Base-by-base conservation (phyloP, 495 filamentous ascomycete genomes). In the Tuber aestivum region DNA sequence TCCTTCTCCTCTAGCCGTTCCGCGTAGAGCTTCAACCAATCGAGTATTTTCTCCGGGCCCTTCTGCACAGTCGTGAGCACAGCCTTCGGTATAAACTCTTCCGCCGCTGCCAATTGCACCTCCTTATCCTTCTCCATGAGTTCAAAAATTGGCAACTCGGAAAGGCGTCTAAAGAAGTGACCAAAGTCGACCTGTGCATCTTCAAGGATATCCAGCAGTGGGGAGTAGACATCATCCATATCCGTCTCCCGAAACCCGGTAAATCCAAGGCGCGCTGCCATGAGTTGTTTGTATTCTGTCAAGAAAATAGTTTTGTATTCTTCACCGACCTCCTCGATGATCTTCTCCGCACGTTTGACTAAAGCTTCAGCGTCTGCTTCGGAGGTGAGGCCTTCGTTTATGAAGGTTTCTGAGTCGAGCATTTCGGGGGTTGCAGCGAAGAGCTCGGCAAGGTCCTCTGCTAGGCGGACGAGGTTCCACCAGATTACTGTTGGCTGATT, bases 401-500 rank as follows among this genome's bases (percentile, higher is more conserved):
- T 82, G 78, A 97, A 97, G 16, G 82, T 84, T 21, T 87, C 84
- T 6, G 90, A 87, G 81, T 98, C 94, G 61, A 93, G 89, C 56
- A 35, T 65, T 41, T 83, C 82, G 23, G 86, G 81, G 3, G 91
- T 93, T 0, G 90, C 88, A 56, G 94, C 95, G 37, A 97, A 88
- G 7, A 97, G 88, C 83, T 99, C 95, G 56, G 93, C 95, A 0
- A 97, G 83, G n/a, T 90, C 89, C 85, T 98, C 95, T 73, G 93
- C 95, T 0, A 99, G 87, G 37, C 95, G 90, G 18, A 97, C 93
- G 5, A 99, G 87, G 80, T 99, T 99, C 95, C 95, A 99, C 95
- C 95, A 99, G 82, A 99, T 94, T 65, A 98, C 92, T 69, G 91
- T 93, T 1, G 95, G 94, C 81, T 99, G 95, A 84, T 97, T 97